Base-by-base conservation (phyloP, 1,139 yeast species). In the Taphrina pruni region DNA sequence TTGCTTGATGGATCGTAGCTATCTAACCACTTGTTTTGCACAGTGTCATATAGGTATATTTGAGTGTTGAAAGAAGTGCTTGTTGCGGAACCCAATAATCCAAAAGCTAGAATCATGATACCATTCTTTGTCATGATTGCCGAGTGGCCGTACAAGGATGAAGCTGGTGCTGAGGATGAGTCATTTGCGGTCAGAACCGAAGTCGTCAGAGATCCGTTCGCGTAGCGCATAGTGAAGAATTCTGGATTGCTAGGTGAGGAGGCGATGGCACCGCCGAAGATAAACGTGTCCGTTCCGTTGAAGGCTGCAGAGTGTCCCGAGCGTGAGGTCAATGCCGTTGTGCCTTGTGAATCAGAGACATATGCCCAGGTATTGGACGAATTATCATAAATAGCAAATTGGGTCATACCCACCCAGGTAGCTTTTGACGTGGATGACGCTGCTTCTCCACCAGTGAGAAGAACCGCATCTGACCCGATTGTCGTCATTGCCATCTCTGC, bases 361-460 rank as follows among this genome's bases (percentile, higher is more conserved):
- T 64, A 64, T 36, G 67, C 55, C 61, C 60, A 64, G 1, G 67
- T 43, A 36, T 50, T 45, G 11, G 61, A 14, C n/a, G 35, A 36
- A n/a, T 46, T 38, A 39, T 57, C 61, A 32, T 35, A 55, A 2
- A 45, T 17, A 11, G 56, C 67, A 46, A 32, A 55, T 39, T 64
- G 67, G 21, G 67, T 38, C 61, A 55, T 64, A 35, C 67, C 56
- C 14, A 64, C 67, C 67, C 67, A 64, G 26, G 56, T 43, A 6
- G 67, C 67, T 20, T 54, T 64, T 12, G 61, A 46, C 11, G 14
- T 55, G 8, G 67, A 35, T 20, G 61, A 46, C 14, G 48, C 67
- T 11, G 67, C 41, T 46, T 64, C 67, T 11, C 67, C 67, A 8
- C 67, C 67, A 46, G 48, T 46, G 9, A 64, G 56, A 17, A 64